phyloP scores from a whole-genome alignment of 192 early-diverging fungal genomes.

The Umbelopsis isabellina region DNA sequence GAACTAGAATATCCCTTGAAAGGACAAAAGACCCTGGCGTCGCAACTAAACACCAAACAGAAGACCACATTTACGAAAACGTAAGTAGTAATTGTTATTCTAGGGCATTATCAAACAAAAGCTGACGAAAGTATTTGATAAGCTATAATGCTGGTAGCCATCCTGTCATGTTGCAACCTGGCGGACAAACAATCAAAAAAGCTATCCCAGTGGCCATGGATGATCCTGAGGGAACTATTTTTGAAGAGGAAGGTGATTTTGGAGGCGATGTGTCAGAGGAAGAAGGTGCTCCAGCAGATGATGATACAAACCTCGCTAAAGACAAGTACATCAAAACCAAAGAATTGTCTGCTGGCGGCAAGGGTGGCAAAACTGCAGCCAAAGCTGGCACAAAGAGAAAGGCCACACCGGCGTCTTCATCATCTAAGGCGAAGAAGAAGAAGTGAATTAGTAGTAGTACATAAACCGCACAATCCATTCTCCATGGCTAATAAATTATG shows the following conservation, averaged over 20 bases:
- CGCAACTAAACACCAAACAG: slow-evolving; percentile 60
- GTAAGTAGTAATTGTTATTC: slow-evolving; percentile 43
- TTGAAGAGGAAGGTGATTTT: slow-evolving; percentile 52
- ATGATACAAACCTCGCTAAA: slow-evolving; percentile 57
- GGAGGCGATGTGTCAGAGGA: slow-evolving; percentile 40
- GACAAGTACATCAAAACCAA: slow-evolving; percentile 46
- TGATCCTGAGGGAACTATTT: slow-evolving; percentile 64
- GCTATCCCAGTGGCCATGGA: slow-evolving; percentile 39
- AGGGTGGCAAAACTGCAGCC: background rate
- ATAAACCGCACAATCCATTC: background rate
- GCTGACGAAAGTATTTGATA: background rate
- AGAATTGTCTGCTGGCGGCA: slow-evolving; percentile 1
- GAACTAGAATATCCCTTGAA: slow-evolving; percentile 71
- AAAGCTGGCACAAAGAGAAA: slow-evolving; percentile 17
- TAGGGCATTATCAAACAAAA: background rate
- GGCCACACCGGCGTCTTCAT: background rate
- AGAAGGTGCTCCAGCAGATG: slow-evolving; percentile 45
- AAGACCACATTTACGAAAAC: slow-evolving; percentile 84
- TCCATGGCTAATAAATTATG: background rate
- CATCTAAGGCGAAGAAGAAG: slow-evolving; percentile 5
- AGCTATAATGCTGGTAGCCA: slow-evolving; percentile 70
- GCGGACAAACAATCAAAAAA: slow-evolving; percentile 33
- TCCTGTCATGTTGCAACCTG: slow-evolving; percentile 52
- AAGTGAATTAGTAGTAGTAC: background rate
- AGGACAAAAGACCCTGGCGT: slow-evolving; percentile 35